Conservation (phyloP, 2,329 filamentous ascomycete species). For the Macrophomina tecta region DNA sequence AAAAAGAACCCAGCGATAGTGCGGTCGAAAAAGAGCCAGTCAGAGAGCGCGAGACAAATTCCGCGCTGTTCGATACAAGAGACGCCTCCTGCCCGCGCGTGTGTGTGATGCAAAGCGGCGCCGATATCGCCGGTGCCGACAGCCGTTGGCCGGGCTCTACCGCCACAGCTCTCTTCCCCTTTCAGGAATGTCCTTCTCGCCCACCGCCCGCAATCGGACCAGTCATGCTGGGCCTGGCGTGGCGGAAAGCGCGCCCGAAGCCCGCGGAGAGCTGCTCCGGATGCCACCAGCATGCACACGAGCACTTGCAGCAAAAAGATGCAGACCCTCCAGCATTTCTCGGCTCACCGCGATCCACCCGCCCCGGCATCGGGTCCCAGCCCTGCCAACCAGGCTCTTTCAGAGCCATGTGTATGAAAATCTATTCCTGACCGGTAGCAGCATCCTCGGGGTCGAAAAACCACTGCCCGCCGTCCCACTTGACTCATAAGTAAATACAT, state of each 20-base stretch:
- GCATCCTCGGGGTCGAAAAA: background rate
- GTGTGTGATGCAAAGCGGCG: background rate
- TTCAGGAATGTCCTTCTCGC: background rate
- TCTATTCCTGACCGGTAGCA: background rate
- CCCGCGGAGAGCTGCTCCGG: background rate
- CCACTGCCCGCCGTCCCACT: background rate
- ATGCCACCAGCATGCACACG: background rate
- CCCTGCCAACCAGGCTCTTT: background rate
- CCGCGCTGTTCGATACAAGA: background rate
- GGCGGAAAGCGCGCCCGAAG: background rate
- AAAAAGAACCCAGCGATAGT: background rate
- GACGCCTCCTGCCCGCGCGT: background rate
- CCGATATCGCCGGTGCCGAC: constrained; percentile 7
- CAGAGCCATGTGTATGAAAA: constrained; percentile 7
- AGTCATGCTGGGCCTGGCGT: too few relatives aligned
- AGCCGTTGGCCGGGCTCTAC: background rate
- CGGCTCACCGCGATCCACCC: constrained; percentile 23
- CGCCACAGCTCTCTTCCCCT: background rate
- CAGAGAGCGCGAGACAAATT: background rate
- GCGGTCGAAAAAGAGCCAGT: background rate
- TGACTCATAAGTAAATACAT: constrained; percentile 25
- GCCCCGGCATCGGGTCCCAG: background rate
- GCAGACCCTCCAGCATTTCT: background rate
- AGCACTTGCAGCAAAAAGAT: background rate
- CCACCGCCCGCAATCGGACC: background rate